phyloP scores from a whole-genome alignment of 73 alveolate genomes.

The Tetrahymena thermophila region DNA sequence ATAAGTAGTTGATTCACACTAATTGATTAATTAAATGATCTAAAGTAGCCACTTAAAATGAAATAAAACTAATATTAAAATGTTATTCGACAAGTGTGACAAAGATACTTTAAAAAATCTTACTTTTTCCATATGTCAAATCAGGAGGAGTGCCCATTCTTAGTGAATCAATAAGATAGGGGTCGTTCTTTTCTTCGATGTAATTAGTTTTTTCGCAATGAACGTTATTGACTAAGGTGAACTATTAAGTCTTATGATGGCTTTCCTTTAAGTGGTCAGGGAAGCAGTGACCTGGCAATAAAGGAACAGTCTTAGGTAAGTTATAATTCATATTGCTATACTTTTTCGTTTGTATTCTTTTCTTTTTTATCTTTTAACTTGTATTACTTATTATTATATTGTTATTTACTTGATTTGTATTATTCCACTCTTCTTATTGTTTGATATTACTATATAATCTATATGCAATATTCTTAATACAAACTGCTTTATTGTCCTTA shows the following conservation, averaged over 20 bases:
- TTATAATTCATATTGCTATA: background rate
- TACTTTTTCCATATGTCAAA: slow-evolving; percentile 35
- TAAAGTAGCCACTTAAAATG: background rate
- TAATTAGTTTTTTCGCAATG: slow-evolving; percentile 31
- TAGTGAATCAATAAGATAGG: slow-evolving; percentile 37
- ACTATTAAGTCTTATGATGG: slow-evolving; percentile 42
- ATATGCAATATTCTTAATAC: background rate
- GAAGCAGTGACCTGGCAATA: slow-evolving; percentile 45
- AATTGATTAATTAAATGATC: no score
- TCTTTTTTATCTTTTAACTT: background rate
- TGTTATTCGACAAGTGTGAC: background rate
- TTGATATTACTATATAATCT: background rate
- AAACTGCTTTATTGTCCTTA: background rate
- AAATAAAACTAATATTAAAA: no score
- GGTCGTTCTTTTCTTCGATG: slow-evolving; percentile 27
- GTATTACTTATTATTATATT: background rate
- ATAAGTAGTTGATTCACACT: background rate
- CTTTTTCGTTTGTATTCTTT: background rate
- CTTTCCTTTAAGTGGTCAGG: slow-evolving; percentile 40
- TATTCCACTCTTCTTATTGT: background rate
- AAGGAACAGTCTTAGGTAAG: slow-evolving; percentile 16
- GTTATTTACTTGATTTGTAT: background rate
- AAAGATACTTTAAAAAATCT: background rate
- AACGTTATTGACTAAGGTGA: slow-evolving; percentile 14
- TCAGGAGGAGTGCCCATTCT: slow-evolving; percentile 32